These are phyloP conservation scores for Boletus albobrunnescens DNA, from an alignment of 1,284 basidiomycete genomes.

Conservation along the genomic window DNA sequence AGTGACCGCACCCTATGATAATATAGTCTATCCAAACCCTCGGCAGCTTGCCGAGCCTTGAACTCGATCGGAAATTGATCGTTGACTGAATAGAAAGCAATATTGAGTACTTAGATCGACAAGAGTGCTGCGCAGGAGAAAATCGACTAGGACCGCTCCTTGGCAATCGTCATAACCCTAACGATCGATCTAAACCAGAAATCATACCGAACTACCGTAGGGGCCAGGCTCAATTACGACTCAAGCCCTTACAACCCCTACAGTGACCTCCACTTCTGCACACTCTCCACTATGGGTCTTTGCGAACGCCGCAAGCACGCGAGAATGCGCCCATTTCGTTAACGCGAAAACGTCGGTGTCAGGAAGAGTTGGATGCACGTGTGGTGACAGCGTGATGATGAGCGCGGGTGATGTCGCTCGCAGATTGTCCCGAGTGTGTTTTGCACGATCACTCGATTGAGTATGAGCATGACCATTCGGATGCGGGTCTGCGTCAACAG, in stretches of 20 bases:
- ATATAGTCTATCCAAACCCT: neutral
- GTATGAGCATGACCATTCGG: slow-evolving; percentile 15
- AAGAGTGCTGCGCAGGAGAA: neutral
- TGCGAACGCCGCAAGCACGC: slow-evolving; percentile 44
- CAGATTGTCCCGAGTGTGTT: neutral
- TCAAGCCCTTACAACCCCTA: slow-evolving; percentile 44
- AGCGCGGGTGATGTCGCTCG: slow-evolving; percentile 42
- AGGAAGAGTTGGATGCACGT: slow-evolving; percentile 63
- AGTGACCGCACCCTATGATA: slow-evolving; percentile 15
- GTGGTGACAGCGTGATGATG: slow-evolving; percentile 79
- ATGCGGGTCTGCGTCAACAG: neutral
- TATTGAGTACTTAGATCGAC: no score
- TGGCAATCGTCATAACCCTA: no score
- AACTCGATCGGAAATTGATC: no score
- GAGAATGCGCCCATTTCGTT: slow-evolving; percentile 71
- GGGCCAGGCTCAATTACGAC: neutral
- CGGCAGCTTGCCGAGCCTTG: no score
- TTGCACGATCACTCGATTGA: neutral
- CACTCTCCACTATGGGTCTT: slow-evolving; percentile 32
- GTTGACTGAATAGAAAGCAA: no score
- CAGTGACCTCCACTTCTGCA: slow-evolving; percentile 43
- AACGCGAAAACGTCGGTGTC: slow-evolving; percentile 73
- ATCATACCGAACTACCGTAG: no score
- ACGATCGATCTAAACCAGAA: no score
- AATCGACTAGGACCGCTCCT: no score